Conservation (phyloP, 169 alveolate genomes). For the Perkinsus marinus region DNA sequence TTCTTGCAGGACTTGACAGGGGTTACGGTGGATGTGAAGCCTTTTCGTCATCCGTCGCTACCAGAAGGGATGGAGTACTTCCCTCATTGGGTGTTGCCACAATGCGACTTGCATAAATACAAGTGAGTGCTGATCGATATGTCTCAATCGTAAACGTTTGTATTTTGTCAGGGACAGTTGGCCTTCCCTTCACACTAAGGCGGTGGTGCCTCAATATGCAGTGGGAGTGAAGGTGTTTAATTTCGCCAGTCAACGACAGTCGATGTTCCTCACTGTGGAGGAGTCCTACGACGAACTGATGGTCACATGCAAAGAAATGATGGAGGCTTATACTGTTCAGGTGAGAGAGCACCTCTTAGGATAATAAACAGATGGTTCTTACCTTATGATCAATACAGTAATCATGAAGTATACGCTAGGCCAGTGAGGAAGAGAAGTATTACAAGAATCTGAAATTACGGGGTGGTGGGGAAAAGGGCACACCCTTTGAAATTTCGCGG, state of each 20-base stretch:
- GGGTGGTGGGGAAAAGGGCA: too few species aligned
- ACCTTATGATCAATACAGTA: too few species aligned
- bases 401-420: too few species aligned
- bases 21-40: background rate
- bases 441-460: too few species aligned
- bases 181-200: background rate
- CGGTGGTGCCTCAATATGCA: background rate
- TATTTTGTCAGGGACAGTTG: background rate
- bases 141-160: background rate
- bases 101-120: background rate
- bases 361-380: too few species aligned
- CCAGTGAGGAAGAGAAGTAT: too few species aligned
- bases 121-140: background rate
- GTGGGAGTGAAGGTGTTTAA: background rate
- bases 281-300: background rate
- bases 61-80: background rate
- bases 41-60: background rate
- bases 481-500: too few species aligned
- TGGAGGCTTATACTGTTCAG: background rate
- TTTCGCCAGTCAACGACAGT: background rate
- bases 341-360: too few species aligned
- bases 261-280: background rate
- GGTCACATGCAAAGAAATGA: background rate
- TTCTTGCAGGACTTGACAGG: background rate
- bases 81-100: background rate